Percentiles rank a stretch among this genome's conserved stretches.
phyloP scores from a whole-genome alignment of 106 monocot species.

The Narthecium ossifragum region DNA sequence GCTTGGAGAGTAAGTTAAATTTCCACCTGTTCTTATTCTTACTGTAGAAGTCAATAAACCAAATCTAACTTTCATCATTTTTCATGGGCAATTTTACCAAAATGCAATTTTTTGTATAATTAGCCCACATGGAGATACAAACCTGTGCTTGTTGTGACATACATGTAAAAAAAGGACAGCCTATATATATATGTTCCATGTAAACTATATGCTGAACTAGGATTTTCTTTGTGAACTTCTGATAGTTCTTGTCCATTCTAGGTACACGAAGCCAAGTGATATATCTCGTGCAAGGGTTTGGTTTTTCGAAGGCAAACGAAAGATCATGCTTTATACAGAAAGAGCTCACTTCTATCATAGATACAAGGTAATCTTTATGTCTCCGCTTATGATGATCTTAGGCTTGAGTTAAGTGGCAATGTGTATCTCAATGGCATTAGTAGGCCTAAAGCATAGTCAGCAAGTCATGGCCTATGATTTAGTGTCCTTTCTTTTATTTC shows the following conservation, averaged over 20 bases:
- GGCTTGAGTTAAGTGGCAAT: no score
- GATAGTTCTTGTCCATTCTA: slow-evolving; percentile 9
- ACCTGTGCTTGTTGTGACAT: background rate
- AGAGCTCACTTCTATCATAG: slow-evolving; percentile 96
- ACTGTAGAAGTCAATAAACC: background rate
- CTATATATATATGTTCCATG: no score
- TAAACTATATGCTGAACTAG: no score
- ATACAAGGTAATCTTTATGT: no score
- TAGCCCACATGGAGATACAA: background rate
- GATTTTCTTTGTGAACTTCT: no score
- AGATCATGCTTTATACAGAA: slow-evolving; percentile 97
- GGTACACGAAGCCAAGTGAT: slow-evolving; percentile 81
- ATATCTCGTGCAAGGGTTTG: slow-evolving; percentile 92
- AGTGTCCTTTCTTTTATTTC: no score
- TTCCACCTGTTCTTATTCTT: background rate
- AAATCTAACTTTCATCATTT: background rate
- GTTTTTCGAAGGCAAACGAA: slow-evolving; percentile 85
- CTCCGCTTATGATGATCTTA: no score
- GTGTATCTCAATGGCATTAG: no score
- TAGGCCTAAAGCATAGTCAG: no score
- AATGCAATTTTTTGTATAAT: background rate
- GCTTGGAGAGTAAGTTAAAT: slow-evolving; percentile 79
- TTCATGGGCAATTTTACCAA: background rate
- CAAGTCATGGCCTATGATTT: no score
- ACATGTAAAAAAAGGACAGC: no score